Base-by-base conservation (phyloP, 768 basidiomycete species). In the Lactifluus pinguis region DNA sequence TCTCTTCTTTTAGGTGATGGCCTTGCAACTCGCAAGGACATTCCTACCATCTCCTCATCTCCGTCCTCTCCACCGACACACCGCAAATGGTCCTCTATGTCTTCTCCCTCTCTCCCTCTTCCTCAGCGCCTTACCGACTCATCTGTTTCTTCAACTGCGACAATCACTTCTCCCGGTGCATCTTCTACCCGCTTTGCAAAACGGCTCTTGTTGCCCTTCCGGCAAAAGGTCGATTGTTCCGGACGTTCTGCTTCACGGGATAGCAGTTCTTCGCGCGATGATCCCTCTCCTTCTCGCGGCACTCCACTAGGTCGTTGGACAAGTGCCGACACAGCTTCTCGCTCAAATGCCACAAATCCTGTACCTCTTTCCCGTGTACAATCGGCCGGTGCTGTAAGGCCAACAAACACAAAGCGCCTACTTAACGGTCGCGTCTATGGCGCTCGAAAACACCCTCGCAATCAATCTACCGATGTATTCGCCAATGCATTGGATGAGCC, bases 361-460 rank as follows among this genome's bases (percentile, higher is more conserved):
- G 55, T 17, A 1, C 51, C 60, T 11, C 63, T 62, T 17, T 25
- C 19, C 17, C 55, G 55, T 25, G 51, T 25, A 13, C 59, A 32
- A 30, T 54, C 63, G 5, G 51, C 51, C 10, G 13, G 39, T 29
- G 6, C 38, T 41, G 11, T n/a, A 13, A 7, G 25, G 14, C 42
- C 36, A 32, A n/a, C 55, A 10, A 44, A 32, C 17, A 55, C 58
- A 42, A 64, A 65, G 4, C 80, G 78, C 57, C 84, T 93, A 83
- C 78, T 93, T 61, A 93, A 93, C 65, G 91, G 91, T 0, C 79
- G 92, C 29, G 80, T 92, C 0, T 93, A 93, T 65, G 91, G 91
- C 48, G 76, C 57, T 21, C 57, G 45, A 52, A 57, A 63, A 44
- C 39, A 45, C 9, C 30, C n/a, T 8, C 39, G 38, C 25, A 14